A percentile compares a stretch with the other conserved stretches of the same genome.
These are phyloP conservation scores for Cercospora brassicicola DNA, from an alignment of 2,329 filamentous ascomycete species.

Conservation along the genomic window DNA sequence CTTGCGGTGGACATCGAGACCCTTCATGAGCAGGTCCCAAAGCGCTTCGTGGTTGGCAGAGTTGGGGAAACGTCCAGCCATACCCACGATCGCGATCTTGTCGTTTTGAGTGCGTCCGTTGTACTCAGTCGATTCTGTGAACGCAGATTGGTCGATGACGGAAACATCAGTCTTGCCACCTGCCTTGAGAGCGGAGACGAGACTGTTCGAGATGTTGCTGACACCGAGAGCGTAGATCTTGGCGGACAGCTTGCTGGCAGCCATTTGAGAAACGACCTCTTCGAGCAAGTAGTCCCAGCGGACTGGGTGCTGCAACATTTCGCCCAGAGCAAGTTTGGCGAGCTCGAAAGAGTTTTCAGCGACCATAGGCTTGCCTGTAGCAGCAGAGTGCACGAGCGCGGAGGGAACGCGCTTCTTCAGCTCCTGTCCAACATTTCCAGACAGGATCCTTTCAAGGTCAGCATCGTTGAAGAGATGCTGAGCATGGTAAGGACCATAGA, in stretches of 20 bases:
- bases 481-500: conserved; percentile 62
- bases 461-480: conserved; percentile 54
- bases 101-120: conserved; percentile 55
- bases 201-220: conserved; percentile 56
- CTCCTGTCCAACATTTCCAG: conserved; percentile 42
- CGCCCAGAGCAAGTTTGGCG: conserved; percentile 45
- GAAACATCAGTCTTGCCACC: conserved; percentile 49
- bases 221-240: conserved; percentile 53
- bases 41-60: conserved; percentile 69
- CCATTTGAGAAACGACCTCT: conserved; percentile 51
- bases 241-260: conserved; percentile 43
- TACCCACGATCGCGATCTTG: conserved; percentile 83
- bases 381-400: conserved; percentile 50
- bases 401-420: conserved; percentile 46
- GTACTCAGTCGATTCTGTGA: conserved; percentile 40
- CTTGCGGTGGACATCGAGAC: conserved; percentile 69
- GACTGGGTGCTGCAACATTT: conserved; percentile 51
- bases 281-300: conserved; percentile 53
- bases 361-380: conserved; percentile 48
- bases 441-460: conserved; percentile 55
- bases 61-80: conserved; percentile 74
- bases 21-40: conserved; percentile 73
- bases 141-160: conserved; percentile 48
- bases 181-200: conserved; percentile 56
- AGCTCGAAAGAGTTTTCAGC: conserved; percentile 50